phyloP scores from a whole-genome alignment of 306 rosid genomes.

The Ochetophila trinervis region DNA sequence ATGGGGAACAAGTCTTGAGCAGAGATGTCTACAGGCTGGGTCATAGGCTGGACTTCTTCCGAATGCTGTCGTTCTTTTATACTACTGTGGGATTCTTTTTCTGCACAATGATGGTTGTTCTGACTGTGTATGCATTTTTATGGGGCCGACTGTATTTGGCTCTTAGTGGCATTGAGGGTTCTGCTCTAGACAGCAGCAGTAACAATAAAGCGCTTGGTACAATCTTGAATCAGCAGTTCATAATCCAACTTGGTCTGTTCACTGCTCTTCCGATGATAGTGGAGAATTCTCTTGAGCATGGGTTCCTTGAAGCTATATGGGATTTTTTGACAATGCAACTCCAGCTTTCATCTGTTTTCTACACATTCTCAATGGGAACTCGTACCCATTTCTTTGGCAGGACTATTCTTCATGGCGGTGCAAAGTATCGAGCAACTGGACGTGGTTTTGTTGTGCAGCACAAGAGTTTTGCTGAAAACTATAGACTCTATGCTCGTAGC shows the following conservation, averaged over 20 bases:
- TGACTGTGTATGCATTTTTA: constrained; percentile 74
- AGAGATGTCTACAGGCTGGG: constrained; percentile 87
- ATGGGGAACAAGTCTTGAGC: constrained; percentile 82
- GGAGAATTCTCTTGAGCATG: constrained; percentile 73
- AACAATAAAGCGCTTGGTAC: constrained; percentile 57
- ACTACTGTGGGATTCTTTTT: constrained; percentile 85
- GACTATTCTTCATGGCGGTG: constrained; percentile 88
- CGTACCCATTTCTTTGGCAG: constrained; percentile 78
- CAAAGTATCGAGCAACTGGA: constrained; percentile 85
- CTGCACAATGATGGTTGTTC: constrained; percentile 67
- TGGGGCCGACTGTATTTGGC: constrained; percentile 82
- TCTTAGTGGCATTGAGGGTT: constrained; percentile 73
- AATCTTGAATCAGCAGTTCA: constrained; percentile 69
- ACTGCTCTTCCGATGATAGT: constrained; percentile 91
- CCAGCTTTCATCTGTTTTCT: constrained; percentile 86
- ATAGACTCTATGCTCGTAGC: constrained; percentile 85
- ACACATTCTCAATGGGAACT: constrained; percentile 84
- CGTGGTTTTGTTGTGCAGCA: constrained; percentile 93
- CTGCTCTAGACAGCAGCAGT: constrained; percentile 33
- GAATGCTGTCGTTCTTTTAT: constrained; percentile 83
- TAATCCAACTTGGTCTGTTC: constrained; percentile 78
- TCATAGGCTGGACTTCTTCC: constrained; percentile 75
- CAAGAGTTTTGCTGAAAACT: constrained; percentile 81
- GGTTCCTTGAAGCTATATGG: constrained; percentile 83
- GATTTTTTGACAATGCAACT: constrained; percentile 85